Evolutionary conservation across 371 early-diverging fungal genomes (phyloP), one percentile per base, ranked within the genome.

Genomic region (Basidiobolus meristosporus): DNA sequence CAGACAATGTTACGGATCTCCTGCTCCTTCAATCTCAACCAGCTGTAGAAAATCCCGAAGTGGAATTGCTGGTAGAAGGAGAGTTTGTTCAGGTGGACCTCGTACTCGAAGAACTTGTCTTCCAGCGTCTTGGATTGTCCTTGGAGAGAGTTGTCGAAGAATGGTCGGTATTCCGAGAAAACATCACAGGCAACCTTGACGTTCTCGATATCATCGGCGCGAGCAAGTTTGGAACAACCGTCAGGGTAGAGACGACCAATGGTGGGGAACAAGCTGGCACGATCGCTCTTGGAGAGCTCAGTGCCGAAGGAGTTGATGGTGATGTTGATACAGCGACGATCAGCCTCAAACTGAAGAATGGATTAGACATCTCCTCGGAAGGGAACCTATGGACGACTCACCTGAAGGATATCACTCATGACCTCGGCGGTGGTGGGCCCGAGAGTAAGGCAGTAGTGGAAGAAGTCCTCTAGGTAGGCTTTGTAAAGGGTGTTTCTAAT

Each of bases 1-100:
- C 98, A 98, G 38, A 97, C 82, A 55, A 99, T 87, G 63, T 97
- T 99, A 45, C 97, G 74, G 40, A 99, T 85, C 63, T 98, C 98
- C 54, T 98, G 97, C 56, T 99, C 99, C 73, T 95, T 97, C 41
- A 99, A 67, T 58, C 86, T 88, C 41, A 98, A 63, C 70, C 83
- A 98, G 12, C 91, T 66, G 59, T 90, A 99, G 47, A 93, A 98
- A n/a, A 89, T 71, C 31, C 86, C 91, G 55, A 70, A 95, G 54
- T 92, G 88, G 66, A 92, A 96, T 59, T 98, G 97, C 57, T 88
- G 90, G 50, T 81, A 70, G 60, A 92, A 96, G n/a, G 89, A 62
- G 36, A 72, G 67, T 56, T 83, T 81, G 77, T 92, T 91, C 46
- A 91, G 70, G 41, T 80, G 67, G 20, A 91, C 97, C 51, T 97